Base-by-base conservation (phyloP, 345 rosid genomes). In the Lepidium didymum region DNA sequence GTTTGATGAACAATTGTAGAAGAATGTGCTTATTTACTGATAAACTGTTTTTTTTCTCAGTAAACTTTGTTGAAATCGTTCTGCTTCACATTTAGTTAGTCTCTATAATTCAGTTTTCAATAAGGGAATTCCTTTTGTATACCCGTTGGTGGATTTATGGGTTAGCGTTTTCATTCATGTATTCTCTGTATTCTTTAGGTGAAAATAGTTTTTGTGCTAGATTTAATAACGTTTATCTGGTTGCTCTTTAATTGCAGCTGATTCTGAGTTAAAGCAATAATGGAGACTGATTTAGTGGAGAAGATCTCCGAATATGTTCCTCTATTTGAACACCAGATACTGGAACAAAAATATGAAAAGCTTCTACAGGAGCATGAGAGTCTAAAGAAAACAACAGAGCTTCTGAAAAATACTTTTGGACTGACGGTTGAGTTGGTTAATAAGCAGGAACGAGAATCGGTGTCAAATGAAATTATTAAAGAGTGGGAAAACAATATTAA, bases 241-340 rank as follows among this genome's bases (percentile, higher is more conserved):
- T 6, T 23, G 8, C 18, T 49, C 40, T 51, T 56, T 1, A 21
- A 35, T 35, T 63, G 64, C 64, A 72, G 76, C 13, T 65, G 38
- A 47, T 56, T 50, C 13, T 65, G 38, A 47, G 47, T 50, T 3
- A 3, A 49, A 18, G 56, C 13, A 42, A 11, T 15, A 18, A 66
- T 73, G 77, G 77, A 52, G 67, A 16, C 35, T 51, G 62, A 15
- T 58, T 14, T 41, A n/a, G 40, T 42, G 60, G 45, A 27, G 53
- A 42, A 0, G 11, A 62, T 18, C 23, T n/a, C 4, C 2, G 62
- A 53, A 36, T 7, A 19, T 19, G 21, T 19, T 19, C 21, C 21
- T 19, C 21, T 19, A 2, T 1, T 2, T 19, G 21, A 19, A 1
- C 2, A 19, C 2, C 1, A 19, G 21, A 19, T 1, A 1, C 21